These are phyloP conservation scores for Xylariaceae sp. DNA, from an alignment of 2,329 filamentous ascomycete species.

Conservation along the genomic window DNA sequence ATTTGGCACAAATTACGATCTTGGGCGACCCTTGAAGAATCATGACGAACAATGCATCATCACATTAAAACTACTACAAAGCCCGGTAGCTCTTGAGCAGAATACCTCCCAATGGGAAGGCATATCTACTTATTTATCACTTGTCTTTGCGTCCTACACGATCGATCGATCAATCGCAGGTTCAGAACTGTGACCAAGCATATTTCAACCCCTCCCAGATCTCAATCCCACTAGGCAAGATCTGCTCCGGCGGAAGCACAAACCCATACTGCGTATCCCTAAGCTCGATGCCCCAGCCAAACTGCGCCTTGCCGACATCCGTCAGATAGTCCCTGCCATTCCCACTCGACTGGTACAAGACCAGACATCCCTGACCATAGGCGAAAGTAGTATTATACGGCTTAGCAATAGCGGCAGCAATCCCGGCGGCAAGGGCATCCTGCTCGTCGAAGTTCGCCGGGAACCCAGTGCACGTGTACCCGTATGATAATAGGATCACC, in stretches of 20 bases:
- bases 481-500: slow-evolving; percentile 61
- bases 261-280: slow-evolving; percentile 47
- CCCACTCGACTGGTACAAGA: slow-evolving; percentile 39
- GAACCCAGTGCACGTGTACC: slow-evolving; percentile 57
- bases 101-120: too few relatives aligned
- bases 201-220: slow-evolving; percentile 41
- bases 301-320: slow-evolving; percentile 41
- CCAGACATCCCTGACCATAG: slow-evolving; percentile 36
- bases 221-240: slow-evolving; percentile 46
- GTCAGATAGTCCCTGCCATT: slow-evolving; percentile 40
- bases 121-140: too few relatives aligned
- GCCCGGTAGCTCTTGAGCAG: too few relatives aligned
- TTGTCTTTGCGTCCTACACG: too few relatives aligned
- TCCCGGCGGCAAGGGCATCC: slow-evolving; percentile 47
- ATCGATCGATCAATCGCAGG: too few relatives aligned
- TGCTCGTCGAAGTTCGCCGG: slow-evolving; percentile 52
- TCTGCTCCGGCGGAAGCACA: slow-evolving; percentile 47
- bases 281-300: slow-evolving; percentile 50
- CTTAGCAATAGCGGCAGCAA: slow-evolving; percentile 41
- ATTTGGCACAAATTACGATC: background rate
- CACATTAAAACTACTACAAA: too few relatives aligned
- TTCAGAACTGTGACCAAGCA: slow-evolving; percentile 33
- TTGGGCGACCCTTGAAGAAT: too few relatives aligned
- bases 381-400: slow-evolving; percentile 40
- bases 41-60: too few relatives aligned